Base-by-base conservation (phyloP, 352 stramenopile species). In the Thalassiosira hispida region DNA sequence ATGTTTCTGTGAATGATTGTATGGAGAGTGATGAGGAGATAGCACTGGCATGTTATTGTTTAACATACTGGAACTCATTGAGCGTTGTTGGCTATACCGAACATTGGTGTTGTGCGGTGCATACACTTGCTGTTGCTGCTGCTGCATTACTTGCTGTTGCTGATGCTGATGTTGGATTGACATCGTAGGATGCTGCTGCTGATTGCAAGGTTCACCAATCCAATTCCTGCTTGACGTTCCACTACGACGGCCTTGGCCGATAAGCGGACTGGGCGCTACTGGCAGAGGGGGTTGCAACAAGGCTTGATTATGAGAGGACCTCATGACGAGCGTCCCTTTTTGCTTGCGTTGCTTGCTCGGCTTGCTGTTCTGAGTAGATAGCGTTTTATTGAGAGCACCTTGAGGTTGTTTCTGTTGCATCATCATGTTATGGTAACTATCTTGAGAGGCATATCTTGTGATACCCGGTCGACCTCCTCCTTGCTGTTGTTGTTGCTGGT, bases 241-340 rank as follows among this genome's bases (percentile, higher is more conserved):
- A 42, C 5, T 42, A 42, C 5, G 33, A 11, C 33, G 33, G 11
- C 33, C 5, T 11, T 42, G 33, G 33, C 11, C 11, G 33, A 42
- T n/a, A n/a, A n/a, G n/a, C n/a, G n/a, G n/a, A n/a, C n/a, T n/a
- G n/a, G n/a, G n/a, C n/a, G n/a, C n/a, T n/a, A n/a, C n/a, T n/a
- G n/a, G n/a, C n/a, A n/a, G n/a, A n/a, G n/a, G n/a, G n/a, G n/a
- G n/a, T n/a, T n/a, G n/a, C n/a, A n/a, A n/a, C n/a, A n/a, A n/a
- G n/a, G n/a, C n/a, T n/a, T n/a, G n/a, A 42, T 61, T 62, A 22
- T 72, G 62, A 52, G 27, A 62, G 25, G 69, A 71, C 56, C 67
- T 65, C 69, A 78, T 78, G 1, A 78, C 69, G 8, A 78, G 60
- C 8, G 59, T 78, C 12, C 69, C 69, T 31, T 53, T 68, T 31